These are phyloP conservation scores for Malus hybrid DNA, from an alignment of 331 rosid genomes.

Conservation along the genomic window DNA sequence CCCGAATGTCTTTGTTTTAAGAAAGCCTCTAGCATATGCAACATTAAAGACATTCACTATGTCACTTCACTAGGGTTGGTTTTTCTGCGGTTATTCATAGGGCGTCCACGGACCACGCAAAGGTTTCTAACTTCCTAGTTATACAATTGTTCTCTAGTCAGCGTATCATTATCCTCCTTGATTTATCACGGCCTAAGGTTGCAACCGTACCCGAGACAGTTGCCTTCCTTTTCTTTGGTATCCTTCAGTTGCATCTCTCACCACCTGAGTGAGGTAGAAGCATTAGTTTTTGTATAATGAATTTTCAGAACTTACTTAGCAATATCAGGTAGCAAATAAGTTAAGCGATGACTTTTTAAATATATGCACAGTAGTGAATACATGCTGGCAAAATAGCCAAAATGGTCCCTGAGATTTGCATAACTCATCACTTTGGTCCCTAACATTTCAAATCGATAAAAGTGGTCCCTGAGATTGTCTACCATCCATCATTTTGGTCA, in stretches of 20 bases:
- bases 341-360: background rate
- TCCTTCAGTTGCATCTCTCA: background rate
- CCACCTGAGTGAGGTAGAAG: background rate
- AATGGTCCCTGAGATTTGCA: too few relatives aligned
- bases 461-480: too few relatives aligned
- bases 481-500: too few relatives aligned
- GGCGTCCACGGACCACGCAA: background rate
- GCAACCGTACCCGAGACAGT: background rate
- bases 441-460: too few relatives aligned
- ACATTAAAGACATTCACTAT: background rate
- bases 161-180: background rate
- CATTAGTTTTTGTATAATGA: background rate
- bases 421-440: too few relatives aligned
- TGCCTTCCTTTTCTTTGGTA: background rate
- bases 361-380: background rate
- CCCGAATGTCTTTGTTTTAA: background rate
- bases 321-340: background rate
- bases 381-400: background rate
- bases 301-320: background rate
- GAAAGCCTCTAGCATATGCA: background rate
- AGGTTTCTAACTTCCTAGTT: background rate
- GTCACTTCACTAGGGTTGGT: background rate
- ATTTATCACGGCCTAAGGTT: background rate
- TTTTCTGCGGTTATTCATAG: background rate
- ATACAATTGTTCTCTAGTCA: background rate